Evolutionary conservation across 2,329 filamentous ascomycete species (phyloP), one percentile per base, ranked within the genome.

Genomic region (Ophiostoma ulmi): DNA sequence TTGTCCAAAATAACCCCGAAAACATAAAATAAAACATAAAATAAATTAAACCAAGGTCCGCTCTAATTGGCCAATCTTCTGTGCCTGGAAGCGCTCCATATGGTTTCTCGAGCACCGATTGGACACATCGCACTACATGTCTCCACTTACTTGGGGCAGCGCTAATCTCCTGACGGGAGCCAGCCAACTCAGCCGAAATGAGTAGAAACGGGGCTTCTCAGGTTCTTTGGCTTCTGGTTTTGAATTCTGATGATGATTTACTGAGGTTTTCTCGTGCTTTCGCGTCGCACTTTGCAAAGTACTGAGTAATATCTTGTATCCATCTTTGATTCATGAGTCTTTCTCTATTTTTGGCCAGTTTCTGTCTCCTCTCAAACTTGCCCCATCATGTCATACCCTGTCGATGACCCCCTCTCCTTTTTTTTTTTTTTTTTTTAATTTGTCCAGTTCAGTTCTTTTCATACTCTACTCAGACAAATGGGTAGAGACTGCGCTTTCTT

Each of bases 101-200:
- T 31, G 1, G 1, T 14, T 61, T 61, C 13, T 26, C 14, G 20
- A 22, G 5, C 11, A 4, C 13, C 14, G 26, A 63, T 63, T 63
- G 58, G 58, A 17, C 58, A 13, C 8, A 11, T 36, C 26, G 26
- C 58, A 11, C 58, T 31, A 35, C 11, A 31, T 17, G 26, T 31
- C 35, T 52, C 70, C 70, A 48, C 48, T 65, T 61, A 31, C 66
- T 5, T 69, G 67, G 71, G 39, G 48, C 70, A 63, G 73, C 73
- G 73, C 73, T 73, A 72, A 74, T 74, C 69, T 72, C 72, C 70
- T 71, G 69, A 69, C 64, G 69, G 72, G 69, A 39, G 58, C 69
- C 66, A 66, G 63, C 64, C 44, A 72, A 64, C 71, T 71, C 68
- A 72, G 70, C 73, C 73, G 73, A 74, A 72, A 74, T 74, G 73